These are phyloP conservation scores for Boletales sp. DNA, from an alignment of 768 basidiomycete species.

Conservation along the genomic window DNA sequence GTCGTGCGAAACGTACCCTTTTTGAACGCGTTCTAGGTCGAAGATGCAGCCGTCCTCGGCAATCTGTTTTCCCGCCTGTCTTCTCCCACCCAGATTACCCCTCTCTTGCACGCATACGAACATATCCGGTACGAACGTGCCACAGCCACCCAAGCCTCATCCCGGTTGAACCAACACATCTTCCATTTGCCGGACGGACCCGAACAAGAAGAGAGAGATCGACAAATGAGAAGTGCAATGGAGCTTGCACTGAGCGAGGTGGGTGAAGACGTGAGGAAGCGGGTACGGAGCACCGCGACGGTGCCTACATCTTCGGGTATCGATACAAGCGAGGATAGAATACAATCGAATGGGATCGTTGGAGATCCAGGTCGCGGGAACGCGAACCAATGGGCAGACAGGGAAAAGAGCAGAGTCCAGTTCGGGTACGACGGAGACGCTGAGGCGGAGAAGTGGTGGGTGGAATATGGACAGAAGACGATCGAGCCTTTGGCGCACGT, in stretches of 20 bases:
- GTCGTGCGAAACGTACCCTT: no score
- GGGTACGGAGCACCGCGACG: constrained; percentile 12
- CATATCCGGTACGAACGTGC: constrained; percentile 48
- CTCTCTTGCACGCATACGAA: constrained; percentile 51
- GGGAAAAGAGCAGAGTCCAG: constrained; percentile 41
- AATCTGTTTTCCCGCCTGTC: constrained; percentile 49
- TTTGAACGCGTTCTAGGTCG: constrained; percentile 21
- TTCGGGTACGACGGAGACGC: constrained; percentile 55
- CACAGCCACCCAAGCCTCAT: constrained; percentile 44
- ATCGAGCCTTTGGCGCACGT: constrained; percentile 13
- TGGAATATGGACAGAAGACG: constrained; percentile 23
- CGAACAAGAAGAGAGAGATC: constrained; percentile 49
- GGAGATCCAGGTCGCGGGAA: constrained; percentile 26
- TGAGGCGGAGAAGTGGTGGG: constrained; percentile 52
- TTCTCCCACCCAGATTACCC: constrained; percentile 37
- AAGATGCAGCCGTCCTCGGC: constrained; percentile 41
- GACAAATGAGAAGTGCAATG: constrained; percentile 48
- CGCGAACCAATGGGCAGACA: constrained; percentile 59
- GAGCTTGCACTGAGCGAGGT: constrained; percentile 31
- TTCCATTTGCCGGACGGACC: constrained; percentile 58
- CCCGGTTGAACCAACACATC: constrained; percentile 47
- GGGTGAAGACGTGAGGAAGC: constrained; percentile 4
- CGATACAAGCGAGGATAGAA: background rate
- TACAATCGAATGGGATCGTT: background rate
- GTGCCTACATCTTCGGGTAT: background rate